Base-by-base conservation (phyloP, 768 basidiomycete species). In the Mycena pura region DNA sequence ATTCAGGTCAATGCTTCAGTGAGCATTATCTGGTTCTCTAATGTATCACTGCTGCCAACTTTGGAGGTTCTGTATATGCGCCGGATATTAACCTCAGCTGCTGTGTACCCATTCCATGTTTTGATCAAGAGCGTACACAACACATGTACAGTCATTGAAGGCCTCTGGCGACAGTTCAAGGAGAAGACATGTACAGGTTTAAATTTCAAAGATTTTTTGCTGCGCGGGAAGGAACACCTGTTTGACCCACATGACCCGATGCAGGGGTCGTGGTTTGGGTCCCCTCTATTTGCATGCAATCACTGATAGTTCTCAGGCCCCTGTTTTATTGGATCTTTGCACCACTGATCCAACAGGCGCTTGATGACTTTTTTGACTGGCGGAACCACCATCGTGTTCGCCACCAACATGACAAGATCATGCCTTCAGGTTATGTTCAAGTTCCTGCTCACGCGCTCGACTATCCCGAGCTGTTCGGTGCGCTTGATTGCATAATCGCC, bases 321-420 rank as follows among this genome's bases (percentile, higher is more conserved):
- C 58, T 60, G 6, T 60, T 60, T 15, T 51, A 60, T 41, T 60
- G 49, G 48, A 11, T 43, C 5, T 51, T 40, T 50, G 36, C 40
- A 9, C 49, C 45, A 21, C 47, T 70, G n/a, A 53, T 66, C 22
- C 66, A 68, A 43, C 9, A 36, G 5, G 51, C 52, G 27, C 60
- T 71, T 3, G 54, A 68, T 39, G 45, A 64, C 24, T 72, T 65
- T 22, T 8, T 10, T 21, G 14, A 39, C 10, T 69, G 63, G 51
- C 71, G 68, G 68, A 72, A 72, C 51, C 34, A 57, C 34, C 70
- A 72, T 39, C 38, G 36, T 5, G 55, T 72, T 22, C 63, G 62
- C 9, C 52, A 41, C 34, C 69, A 70, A 51, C 25, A 53, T 11
- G 49, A 63, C 5, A 68, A 69, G 46, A 40, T 56, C 28, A 60